Evolutionary conservation across 768 basidiomycete species (phyloP).

Genomic region (Pholiota molesta): DNA sequence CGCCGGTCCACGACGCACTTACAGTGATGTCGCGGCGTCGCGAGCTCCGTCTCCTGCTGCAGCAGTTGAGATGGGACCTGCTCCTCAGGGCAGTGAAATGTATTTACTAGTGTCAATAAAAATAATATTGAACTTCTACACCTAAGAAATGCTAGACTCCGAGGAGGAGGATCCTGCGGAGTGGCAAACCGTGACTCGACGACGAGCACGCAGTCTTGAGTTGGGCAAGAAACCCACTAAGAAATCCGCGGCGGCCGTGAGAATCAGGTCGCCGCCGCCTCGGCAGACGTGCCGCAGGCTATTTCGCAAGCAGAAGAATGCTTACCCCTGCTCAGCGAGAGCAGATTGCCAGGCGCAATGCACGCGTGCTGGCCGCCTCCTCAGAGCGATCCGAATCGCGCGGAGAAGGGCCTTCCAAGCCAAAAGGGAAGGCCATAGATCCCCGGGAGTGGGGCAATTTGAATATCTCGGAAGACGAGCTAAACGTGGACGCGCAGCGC

Average conservation of each 20-base stretch:
- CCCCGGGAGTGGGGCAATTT: constrained; percentile 1
- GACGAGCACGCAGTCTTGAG: not conserved
- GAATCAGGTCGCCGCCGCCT: not conserved
- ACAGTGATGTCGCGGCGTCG: not conserved
- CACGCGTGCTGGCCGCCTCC: not conserved
- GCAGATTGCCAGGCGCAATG: not conserved
- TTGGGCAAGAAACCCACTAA: not conserved
- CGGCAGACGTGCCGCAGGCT: not conserved
- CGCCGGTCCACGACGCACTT: not conserved
- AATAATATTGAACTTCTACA: too few species aligned
- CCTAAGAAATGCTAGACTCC: too few species aligned
- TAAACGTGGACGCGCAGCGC: not conserved
- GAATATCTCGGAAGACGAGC: not conserved
- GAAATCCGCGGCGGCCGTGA: not conserved
- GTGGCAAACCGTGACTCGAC: not conserved
- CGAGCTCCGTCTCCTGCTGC: not conserved
- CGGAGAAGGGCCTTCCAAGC: not conserved
- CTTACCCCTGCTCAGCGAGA: not conserved
- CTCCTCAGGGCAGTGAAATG: not conserved
- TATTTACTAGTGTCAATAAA: too few species aligned
- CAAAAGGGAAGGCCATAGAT: constrained; percentile 3
- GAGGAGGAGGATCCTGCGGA: not conserved
- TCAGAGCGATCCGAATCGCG: not conserved
- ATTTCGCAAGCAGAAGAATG: not conserved
- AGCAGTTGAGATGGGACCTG: not conserved